Percentiles rank a stretch among this genome's conserved stretches.
These are phyloP conservation scores for Austroboletus eburneus DNA, from an alignment of 768 basidiomycete genomes.

Conservation along the genomic window DNA sequence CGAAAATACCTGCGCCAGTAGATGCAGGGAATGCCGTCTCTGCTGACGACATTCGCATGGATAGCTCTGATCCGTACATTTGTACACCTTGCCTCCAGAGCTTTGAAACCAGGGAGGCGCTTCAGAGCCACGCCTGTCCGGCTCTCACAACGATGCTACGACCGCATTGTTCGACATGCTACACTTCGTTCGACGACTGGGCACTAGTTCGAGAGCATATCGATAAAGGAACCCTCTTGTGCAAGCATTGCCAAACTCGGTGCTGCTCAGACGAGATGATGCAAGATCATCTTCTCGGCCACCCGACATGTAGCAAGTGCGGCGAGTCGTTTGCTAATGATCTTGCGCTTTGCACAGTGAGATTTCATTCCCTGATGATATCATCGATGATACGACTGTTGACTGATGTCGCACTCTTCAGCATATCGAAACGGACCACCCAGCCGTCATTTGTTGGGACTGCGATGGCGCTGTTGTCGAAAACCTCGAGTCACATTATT, in stretches of 20 bases:
- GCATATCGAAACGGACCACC: slow-evolving; percentile 23
- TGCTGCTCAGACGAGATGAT: slow-evolving; percentile 25
- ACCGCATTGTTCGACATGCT: slow-evolving; percentile 22
- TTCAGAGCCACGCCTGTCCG: slow-evolving; percentile 14
- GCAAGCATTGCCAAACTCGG: slow-evolving; percentile 16
- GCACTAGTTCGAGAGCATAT: slow-evolving; percentile 16
- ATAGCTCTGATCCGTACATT: neutral
- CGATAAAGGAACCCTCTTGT: slow-evolving; percentile 16
- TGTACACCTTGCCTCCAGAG: slow-evolving; percentile 15
- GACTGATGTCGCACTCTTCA: too few relatives aligned
- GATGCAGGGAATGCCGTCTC: neutral
- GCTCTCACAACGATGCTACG: slow-evolving; percentile 6
- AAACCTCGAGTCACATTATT: slow-evolving; percentile 20
- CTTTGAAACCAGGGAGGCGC: slow-evolving; percentile 11
- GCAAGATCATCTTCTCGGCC: slow-evolving; percentile 22
- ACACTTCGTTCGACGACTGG: slow-evolving; percentile 19
- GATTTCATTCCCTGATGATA: neutral
- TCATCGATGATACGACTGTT: neutral
- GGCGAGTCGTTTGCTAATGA: slow-evolving; percentile 15
- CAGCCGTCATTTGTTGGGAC: slow-evolving; percentile 28
- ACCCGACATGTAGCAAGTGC: slow-evolving; percentile 24
- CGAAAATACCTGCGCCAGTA: too few relatives aligned
- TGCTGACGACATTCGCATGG: neutral
- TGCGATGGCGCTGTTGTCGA: slow-evolving; percentile 25
- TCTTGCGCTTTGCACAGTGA: slow-evolving; percentile 19